Conservation (phyloP, 78 protist species). For the Pigoraptor vietnamica region DNA sequence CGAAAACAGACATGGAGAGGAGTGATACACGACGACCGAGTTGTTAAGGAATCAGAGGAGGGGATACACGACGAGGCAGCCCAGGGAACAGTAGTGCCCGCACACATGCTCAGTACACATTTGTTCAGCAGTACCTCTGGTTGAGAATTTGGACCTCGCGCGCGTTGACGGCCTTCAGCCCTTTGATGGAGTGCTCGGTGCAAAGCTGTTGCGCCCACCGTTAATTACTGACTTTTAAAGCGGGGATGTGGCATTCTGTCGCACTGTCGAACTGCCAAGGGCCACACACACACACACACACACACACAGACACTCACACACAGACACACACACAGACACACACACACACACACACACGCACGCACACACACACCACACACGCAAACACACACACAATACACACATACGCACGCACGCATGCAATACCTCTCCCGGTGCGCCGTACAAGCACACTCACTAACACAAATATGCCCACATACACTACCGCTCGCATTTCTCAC, state of each 20-base stretch:
- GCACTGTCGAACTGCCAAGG: not conserved
- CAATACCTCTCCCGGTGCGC: too few species aligned
- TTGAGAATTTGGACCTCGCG: not conserved
- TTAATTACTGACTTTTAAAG: too few species aligned
- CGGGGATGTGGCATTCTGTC: not conserved
- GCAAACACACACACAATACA: too few species aligned
- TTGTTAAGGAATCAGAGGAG: too few species aligned
- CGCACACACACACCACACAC: not conserved
- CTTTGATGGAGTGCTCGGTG: not conserved
- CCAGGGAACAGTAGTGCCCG: not conserved
- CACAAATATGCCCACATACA: not conserved
- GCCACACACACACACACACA: not conserved
- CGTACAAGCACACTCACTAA: too few species aligned
- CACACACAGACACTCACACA: not conserved
- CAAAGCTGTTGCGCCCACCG: too few species aligned
- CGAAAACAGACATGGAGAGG: not conserved
- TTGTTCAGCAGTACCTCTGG: too few species aligned
- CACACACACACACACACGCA: not conserved
- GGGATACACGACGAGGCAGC: not conserved
- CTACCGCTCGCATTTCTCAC: not conserved
- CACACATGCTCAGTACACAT: too few species aligned
- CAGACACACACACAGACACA: too few species aligned
- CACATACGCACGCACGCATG: too few species aligned
- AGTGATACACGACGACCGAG: not conserved
- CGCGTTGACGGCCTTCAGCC: not conserved